These are phyloP conservation scores for Chernovozyma aurita DNA, from an alignment of 1,139 yeast species.

Conservation along the genomic window DNA sequence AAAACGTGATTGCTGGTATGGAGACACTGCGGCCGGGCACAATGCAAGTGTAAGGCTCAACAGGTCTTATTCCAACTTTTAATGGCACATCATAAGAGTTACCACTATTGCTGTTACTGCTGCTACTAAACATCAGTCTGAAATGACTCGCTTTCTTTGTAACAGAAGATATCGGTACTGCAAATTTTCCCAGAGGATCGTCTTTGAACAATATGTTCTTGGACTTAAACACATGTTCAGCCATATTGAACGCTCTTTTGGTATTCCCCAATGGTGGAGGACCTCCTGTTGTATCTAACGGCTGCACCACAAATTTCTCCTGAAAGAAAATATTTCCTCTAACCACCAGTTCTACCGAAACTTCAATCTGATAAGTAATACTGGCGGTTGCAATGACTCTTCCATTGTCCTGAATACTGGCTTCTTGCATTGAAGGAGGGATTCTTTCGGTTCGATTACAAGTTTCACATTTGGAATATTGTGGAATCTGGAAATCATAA, in stretches of 20 bases:
- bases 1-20: constrained; percentile 4
- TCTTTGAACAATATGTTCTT: constrained; percentile 1
- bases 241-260: constrained; percentile 3
- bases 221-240: constrained; percentile 1
- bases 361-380: constrained; percentile 7
- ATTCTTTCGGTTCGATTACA: constrained; percentile 3
- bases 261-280: constrained; percentile 1
- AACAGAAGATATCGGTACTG: constrained; percentile 1
- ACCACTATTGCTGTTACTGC: not conserved
- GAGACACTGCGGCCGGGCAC: constrained; percentile 2
- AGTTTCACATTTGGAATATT: constrained; percentile 6
- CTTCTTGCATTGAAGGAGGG: constrained; percentile 6
- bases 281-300: constrained; percentile 1
- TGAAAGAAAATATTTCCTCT: constrained; percentile 5
- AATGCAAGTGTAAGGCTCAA: constrained; percentile 1
- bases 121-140: constrained; percentile 4
- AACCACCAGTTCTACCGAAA: constrained; percentile 4
- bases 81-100: constrained; percentile 4
- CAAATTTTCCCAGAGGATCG: constrained; percentile 2
- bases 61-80: constrained; percentile 3
- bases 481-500: constrained; percentile 6
- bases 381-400: constrained; percentile 4
- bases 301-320: constrained; percentile 7
- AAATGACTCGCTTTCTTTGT: constrained; percentile 3
- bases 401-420: not conserved